Percentiles rank a stretch among this genome's conserved stretches.
These are phyloP conservation scores for Macrophomina pseudophaseolina DNA, from an alignment of 2,329 filamentous ascomycete genomes.

Conservation along the genomic window DNA sequence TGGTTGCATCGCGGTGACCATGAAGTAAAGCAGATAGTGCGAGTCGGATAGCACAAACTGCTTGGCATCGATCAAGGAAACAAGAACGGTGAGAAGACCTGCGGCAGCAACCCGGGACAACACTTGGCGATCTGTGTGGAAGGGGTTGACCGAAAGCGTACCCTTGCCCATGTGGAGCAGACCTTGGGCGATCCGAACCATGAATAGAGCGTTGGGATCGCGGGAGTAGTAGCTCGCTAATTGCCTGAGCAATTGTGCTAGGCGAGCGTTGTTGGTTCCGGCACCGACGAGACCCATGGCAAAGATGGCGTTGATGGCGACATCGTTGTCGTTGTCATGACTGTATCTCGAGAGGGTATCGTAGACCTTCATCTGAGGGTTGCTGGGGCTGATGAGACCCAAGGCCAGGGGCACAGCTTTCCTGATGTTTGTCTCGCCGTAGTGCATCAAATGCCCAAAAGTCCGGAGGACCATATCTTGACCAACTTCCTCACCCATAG, in stretches of 20 bases:
- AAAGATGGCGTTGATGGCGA: slow-evolving; percentile 98
- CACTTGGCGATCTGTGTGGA: slow-evolving; percentile 97
- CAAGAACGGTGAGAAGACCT: slow-evolving; percentile 84
- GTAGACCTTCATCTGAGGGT: slow-evolving; percentile 99
- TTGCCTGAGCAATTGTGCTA: slow-evolving; percentile 92
- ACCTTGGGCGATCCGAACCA: slow-evolving; percentile 98
- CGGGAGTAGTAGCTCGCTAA: slow-evolving; percentile 98
- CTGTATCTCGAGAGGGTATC: slow-evolving; percentile 97
- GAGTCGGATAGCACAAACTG: slow-evolving; percentile 73
- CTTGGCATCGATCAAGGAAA: slow-evolving; percentile 95
- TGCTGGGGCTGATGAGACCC: slow-evolving; percentile 95
- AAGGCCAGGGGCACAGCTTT: slow-evolving; percentile 95
- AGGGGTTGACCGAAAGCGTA: slow-evolving; percentile 93
- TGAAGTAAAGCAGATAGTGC: slow-evolving; percentile 97
- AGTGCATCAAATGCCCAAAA: slow-evolving; percentile 98
- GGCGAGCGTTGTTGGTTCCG: slow-evolving; percentile 95
- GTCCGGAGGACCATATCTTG: slow-evolving; percentile 99
- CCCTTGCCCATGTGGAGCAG: slow-evolving; percentile 99
- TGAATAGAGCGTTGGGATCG: slow-evolving; percentile 94
- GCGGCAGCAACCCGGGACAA: slow-evolving; percentile 89
- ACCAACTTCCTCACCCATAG: slow-evolving; percentile 97
- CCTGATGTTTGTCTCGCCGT: slow-evolving; percentile 95
- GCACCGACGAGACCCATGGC: slow-evolving; percentile 97
- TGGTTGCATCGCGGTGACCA: slow-evolving; percentile 95
- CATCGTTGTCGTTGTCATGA: slow-evolving; percentile 98